These are phyloP conservation scores for Suillus paluster DNA, from an alignment of 768 basidiomycete genomes.

Conservation along the genomic window DNA sequence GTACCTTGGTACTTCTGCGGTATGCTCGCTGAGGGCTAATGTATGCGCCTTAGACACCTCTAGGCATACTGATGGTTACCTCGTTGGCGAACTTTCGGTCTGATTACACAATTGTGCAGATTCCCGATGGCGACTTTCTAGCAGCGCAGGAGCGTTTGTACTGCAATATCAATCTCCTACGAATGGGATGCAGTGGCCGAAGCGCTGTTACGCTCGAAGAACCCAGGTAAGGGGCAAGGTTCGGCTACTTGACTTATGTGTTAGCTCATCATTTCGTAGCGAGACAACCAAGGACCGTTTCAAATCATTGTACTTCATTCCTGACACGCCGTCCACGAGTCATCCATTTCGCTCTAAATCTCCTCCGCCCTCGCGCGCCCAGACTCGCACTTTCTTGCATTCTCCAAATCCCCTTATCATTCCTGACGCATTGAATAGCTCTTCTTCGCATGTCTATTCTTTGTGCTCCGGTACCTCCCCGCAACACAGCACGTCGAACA, in stretches of 20 bases:
- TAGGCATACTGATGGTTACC: constrained; percentile 78
- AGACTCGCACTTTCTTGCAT: constrained; percentile 35
- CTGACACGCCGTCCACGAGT: constrained; percentile 38
- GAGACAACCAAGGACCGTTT: constrained; percentile 84
- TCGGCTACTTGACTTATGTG: constrained; percentile 12
- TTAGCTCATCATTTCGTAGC: constrained; percentile 39
- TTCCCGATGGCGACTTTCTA: constrained; percentile 69
- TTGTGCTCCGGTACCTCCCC: constrained; percentile 18
- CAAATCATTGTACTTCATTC: constrained; percentile 67
- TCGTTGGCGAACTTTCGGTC: constrained; percentile 88
- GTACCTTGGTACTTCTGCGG: constrained; percentile 32
- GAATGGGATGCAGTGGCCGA: constrained; percentile 86
- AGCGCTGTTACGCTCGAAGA: constrained; percentile 78
- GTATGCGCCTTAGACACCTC: constrained; percentile 49
- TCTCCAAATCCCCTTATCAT: constrained; percentile 28
- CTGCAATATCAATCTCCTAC: constrained; percentile 79
- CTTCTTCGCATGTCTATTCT: constrained; percentile 27
- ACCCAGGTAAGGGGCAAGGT: constrained; percentile 64
- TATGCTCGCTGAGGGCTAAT: constrained; percentile 1
- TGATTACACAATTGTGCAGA: constrained; percentile 82
- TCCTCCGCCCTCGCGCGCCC: constrained; percentile 27
- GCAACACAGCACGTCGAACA: constrained; percentile 19
- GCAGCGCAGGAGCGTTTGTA: constrained; percentile 69
- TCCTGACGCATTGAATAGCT: constrained; percentile 24
- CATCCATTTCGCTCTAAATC: constrained; percentile 31